These are phyloP conservation scores for Rhizopus delemar DNA, from an alignment of 371 early-diverging fungal genomes.

Conservation along the genomic window DNA sequence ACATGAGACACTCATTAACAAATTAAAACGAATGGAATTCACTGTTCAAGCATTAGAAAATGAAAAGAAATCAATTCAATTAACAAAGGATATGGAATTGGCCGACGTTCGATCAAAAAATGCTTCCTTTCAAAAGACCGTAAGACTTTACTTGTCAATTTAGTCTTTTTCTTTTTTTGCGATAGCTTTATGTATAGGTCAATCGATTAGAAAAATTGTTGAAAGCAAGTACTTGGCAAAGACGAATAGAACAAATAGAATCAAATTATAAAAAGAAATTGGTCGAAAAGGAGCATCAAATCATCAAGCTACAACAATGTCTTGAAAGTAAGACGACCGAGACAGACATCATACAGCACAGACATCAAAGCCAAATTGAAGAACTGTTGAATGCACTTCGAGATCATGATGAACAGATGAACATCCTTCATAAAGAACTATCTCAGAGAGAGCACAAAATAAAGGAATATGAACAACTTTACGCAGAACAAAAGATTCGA, in stretches of 20 bases:
- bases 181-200: conserved; percentile 22
- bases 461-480: conserved; percentile 41
- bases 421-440: background rate
- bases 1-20: conserved; percentile 35
- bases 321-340: background rate
- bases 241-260: conserved; percentile 31
- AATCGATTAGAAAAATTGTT: conserved; percentile 29
- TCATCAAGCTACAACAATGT: conserved; percentile 1
- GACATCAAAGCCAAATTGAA: background rate
- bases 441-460: background rate
- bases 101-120: conserved; percentile 40
- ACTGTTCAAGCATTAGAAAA: conserved; percentile 22
- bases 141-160: conserved; percentile 5
- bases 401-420: background rate
- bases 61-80: conserved; percentile 29
- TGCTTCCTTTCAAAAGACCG: conserved; percentile 32
- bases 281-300: conserved; percentile 21
- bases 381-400: background rate
- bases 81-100: conserved; percentile 32
- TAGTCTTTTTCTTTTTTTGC: background rate
- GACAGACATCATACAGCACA: background rate
- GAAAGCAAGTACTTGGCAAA: conserved; percentile 32
- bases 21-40: conserved; percentile 35
- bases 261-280: conserved; percentile 7
- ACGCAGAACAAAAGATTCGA: too few relatives aligned